Evolutionary conservation across 164 flowering plant species (phyloP), one percentile per base, ranked within the genome.

Genomic region (Chimonanthus salicifolius): DNA sequence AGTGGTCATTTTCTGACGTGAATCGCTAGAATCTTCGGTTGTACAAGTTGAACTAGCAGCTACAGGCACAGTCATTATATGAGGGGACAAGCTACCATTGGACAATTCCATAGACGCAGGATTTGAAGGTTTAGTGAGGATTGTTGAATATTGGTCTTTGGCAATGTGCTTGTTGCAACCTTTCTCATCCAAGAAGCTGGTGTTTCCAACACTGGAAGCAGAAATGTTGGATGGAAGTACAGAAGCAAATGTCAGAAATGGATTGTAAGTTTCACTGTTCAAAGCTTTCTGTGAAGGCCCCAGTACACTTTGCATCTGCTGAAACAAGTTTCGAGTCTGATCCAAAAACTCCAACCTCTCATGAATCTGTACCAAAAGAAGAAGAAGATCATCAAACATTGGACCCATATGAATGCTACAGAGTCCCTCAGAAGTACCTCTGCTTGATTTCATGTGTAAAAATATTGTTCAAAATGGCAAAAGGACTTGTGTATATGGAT

Each of bases 321-420:
- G 62, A 44, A 91, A 81, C 77, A 78, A 69, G 68, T 77, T 76
- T 74, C 74, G 84, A 70, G 86, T 75, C 68, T 85, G 87, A 74
- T 86, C 78, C 77, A 86, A 76, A 74, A 94, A 84, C 49, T 86
- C 89, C 62, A 64, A 66, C 2, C 72, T 86, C 79, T 92, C 91
- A 63, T 62, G 69, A 74, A 88, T 83, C 97, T 94, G 85, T 78
- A 83, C 68, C 60, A 73, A 43, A 51, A 67, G 21, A 20, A 33
- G 11, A 18, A 77, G 72, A 58, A 77, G 45, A 10, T 44, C 10
- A 7, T 72, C 44, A 74, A 62, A 64, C 20, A 73, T 62, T 43
- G 62, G 70, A 74, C 18, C 16, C 44, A 16, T 72, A 69, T n/a
- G 44, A 21, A 49, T 58, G 58, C 49, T 58, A n/a, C 46, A 65